phyloP scores from a whole-genome alignment of 352 stramenopile genomes.

The Pythium inflatum region DNA sequence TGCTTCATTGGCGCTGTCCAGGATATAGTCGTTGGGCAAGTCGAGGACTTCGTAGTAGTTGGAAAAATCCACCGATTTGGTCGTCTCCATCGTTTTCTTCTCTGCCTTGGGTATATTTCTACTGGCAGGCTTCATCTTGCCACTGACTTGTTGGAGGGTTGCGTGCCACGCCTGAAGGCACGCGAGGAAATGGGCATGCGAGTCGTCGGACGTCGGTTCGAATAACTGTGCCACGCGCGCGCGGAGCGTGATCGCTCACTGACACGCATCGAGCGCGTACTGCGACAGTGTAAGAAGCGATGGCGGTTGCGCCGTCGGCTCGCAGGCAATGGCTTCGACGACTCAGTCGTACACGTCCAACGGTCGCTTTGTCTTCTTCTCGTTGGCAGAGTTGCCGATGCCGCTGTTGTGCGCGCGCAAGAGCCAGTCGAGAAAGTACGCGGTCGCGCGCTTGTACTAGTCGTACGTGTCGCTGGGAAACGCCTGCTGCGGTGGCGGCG shows the following conservation, averaged over 20 bases:
- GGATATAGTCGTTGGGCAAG: slow-evolving; percentile 2
- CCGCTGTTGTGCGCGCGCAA: slow-evolving; percentile 10
- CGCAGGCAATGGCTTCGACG: no score
- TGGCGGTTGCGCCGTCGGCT: no score
- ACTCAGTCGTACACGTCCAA: no score
- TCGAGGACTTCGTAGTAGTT: background rate
- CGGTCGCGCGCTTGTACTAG: slow-evolving; percentile 9
- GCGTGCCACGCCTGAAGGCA: background rate
- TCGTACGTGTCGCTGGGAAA: background rate
- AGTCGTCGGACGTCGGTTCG: background rate
- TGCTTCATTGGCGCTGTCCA: slow-evolving; percentile 6
- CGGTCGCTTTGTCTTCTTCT: no score
- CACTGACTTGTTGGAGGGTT: background rate
- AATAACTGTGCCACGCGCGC: slow-evolving; percentile 6
- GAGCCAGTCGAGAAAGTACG: slow-evolving; percentile 10
- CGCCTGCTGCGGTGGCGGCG: no score
- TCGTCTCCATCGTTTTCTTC: background rate
- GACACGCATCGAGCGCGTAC: no score
- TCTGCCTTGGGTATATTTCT: background rate
- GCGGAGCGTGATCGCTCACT: no score
- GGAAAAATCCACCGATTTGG: background rate
- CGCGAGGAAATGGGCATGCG: slow-evolving; percentile 14
- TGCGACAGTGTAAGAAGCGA: no score
- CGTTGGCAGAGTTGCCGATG: no score
- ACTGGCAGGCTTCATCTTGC: background rate